Percentiles rank a stretch among this genome's conserved stretches.
phyloP scores from a whole-genome alignment of 2,329 filamentous ascomycete species.

The Dactylellina cionopaga region DNA sequence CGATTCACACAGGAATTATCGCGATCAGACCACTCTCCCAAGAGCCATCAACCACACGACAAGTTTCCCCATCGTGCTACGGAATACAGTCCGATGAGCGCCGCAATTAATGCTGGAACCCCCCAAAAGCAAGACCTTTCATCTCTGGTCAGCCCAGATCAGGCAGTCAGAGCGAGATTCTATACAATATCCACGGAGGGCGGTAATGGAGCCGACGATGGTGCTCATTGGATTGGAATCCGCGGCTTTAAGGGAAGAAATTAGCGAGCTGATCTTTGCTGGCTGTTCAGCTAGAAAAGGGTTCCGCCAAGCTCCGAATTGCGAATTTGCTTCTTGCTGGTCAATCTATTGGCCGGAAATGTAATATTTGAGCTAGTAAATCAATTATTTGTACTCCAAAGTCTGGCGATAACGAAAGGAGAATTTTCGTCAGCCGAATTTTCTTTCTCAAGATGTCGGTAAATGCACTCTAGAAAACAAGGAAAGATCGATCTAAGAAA shows the following conservation, averaged over 20 bases:
- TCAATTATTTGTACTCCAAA: conserved; percentile 17
- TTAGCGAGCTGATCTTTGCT: conserved; percentile 28
- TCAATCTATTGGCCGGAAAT: conserved; percentile 32
- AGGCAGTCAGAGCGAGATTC: conserved; percentile 45
- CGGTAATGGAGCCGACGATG: conserved; percentile 36
- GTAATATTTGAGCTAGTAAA: conserved; percentile 3
- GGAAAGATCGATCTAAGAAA: conserved; percentile 48
- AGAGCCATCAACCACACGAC: background rate
- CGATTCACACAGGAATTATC: too few relatives aligned
- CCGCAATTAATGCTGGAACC: conserved; percentile 34
- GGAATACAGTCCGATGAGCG: conserved; percentile 31
- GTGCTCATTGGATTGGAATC: conserved; percentile 12
- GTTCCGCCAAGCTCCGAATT: conserved; percentile 49
- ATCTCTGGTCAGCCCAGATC: conserved; percentile 32
- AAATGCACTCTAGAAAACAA: too few relatives aligned
- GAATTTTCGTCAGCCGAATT: background rate
- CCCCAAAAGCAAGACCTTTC: conserved; percentile 17
- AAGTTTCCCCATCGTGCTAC: conserved; percentile 21
- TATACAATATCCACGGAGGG: background rate
- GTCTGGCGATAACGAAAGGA: conserved; percentile 21
- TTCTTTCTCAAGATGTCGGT: too few relatives aligned
- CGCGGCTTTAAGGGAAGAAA: conserved; percentile 49
- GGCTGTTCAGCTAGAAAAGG: conserved; percentile 27
- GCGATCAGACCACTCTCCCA: conserved; percentile 28
- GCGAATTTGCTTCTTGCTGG: conserved; percentile 44